phyloP scores from a whole-genome alignment of 163 green algal species.

The Scenedesmus sp. region DNA sequence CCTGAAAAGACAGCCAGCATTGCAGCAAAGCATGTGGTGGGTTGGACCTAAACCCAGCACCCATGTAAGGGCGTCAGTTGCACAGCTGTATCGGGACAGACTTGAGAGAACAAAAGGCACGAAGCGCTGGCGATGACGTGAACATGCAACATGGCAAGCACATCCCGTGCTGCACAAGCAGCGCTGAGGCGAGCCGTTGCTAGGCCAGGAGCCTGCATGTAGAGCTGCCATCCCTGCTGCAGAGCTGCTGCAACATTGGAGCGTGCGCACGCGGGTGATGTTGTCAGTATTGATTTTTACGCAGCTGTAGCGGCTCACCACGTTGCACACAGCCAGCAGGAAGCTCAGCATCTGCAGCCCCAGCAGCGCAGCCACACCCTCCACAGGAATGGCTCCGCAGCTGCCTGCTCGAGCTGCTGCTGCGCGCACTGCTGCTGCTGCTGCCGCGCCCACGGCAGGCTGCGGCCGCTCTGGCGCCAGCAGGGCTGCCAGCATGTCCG shows the following conservation, averaged over 20 bases:
- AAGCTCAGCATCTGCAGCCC: conserved; percentile 28
- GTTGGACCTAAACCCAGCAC: no score
- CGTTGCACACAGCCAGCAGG: conserved; percentile 34
- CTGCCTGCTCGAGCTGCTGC: conserved; percentile 19
- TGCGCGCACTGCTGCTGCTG: conserved; percentile 37
- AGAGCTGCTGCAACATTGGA: not conserved
- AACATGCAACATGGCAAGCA: no score
- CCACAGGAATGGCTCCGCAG: conserved; percentile 24
- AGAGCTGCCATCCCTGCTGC: not conserved
- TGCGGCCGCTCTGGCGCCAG: conserved; percentile 5
- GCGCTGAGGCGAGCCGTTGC: no score
- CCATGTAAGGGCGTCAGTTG: not conserved
- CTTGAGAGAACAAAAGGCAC: not conserved
- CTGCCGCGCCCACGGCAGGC: conserved; percentile 23
- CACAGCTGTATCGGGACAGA: not conserved
- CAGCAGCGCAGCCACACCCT: conserved; percentile 27
- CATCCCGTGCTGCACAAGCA: no score
- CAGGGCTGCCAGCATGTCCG: not conserved
- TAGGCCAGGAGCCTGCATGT: not conserved
- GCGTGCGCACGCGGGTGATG: no score
- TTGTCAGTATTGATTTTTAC: not conserved
- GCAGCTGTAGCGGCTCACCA: conserved; percentile 6
- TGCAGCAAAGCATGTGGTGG: no score
- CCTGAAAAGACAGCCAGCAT: not conserved
- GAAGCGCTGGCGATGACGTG: not conserved